Conservation (phyloP, 2,329 filamentous ascomycete genomes). For the Hortaea werneckii region DNA sequence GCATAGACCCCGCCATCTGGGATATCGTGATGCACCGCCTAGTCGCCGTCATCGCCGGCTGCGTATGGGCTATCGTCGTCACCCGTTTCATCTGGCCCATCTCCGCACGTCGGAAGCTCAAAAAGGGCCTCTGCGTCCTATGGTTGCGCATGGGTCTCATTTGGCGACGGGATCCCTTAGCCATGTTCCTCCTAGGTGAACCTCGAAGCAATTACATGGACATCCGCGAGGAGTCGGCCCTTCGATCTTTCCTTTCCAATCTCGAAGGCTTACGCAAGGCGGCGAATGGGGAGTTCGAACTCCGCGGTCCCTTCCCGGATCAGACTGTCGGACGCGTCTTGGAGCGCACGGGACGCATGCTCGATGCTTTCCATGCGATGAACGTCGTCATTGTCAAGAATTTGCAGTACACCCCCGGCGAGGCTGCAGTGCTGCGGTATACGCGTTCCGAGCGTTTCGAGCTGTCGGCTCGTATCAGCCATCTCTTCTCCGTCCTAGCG, state of each 20-base stretch:
- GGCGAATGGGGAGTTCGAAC: slow-evolving; percentile 77
- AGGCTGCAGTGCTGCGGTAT: slow-evolving; percentile 68
- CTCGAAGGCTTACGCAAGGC: slow-evolving; percentile 63
- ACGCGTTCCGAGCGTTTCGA: slow-evolving; percentile 70
- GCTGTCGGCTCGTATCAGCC: slow-evolving; percentile 80
- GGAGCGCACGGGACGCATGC: slow-evolving; percentile 67
- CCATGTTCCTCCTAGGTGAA: slow-evolving; percentile 46
- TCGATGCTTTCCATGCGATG: slow-evolving; percentile 95
- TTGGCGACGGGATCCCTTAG: slow-evolving; percentile 87
- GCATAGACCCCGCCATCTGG: slow-evolving; percentile 69
- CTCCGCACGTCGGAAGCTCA: slow-evolving; percentile 76
- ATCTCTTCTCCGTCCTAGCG: slow-evolving; percentile 76
- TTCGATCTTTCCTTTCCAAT: slow-evolving; percentile 67
- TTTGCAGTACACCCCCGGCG: slow-evolving; percentile 62
- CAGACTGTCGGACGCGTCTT: slow-evolving; percentile 65
- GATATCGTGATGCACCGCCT: slow-evolving; percentile 85
- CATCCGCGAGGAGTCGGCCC: slow-evolving; percentile 73
- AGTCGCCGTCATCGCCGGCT: slow-evolving; percentile 73
- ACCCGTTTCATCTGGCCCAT: slow-evolving; percentile 91
- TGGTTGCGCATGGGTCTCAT: slow-evolving; percentile 93
- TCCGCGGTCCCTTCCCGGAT: slow-evolving; percentile 76
- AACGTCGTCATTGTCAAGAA: slow-evolving; percentile 82
- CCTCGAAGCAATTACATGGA: slow-evolving; percentile 57
- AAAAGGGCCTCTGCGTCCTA: slow-evolving; percentile 78
- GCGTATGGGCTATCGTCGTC: slow-evolving; percentile 83